Base-by-base conservation (phyloP, 805 yeast genomes). In the Metschnikowia aberdeeniae region DNA sequence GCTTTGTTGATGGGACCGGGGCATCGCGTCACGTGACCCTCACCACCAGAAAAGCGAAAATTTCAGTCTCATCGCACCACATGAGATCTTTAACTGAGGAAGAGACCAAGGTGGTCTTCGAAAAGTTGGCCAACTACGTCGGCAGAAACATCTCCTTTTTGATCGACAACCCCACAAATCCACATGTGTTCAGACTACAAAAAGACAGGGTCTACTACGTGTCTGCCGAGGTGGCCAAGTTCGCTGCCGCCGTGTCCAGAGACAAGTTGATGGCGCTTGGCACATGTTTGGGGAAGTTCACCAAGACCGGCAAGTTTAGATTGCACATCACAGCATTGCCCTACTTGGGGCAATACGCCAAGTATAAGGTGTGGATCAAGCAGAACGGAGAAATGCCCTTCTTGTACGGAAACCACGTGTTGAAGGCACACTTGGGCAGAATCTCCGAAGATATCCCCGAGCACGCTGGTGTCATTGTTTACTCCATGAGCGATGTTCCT, bases 311-410 rank as follows among this genome's bases (percentile, higher is more conserved):
- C 27, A 93, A 93, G 68, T 93, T 93, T 73, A 80, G 96, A 68
- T 73, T 93, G 54, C 99, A 93, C 64, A 84, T 93, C 51, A 93
- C 99, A n/a, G 77, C 97, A 3, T 75, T 93, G 52, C 82, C 86
- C 38, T 78, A 87, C 50, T 70, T 93, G 46, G 84, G 96, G 2
- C 84, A 87, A 57, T 83, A 84, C 62, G 97, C 99, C 40, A 87
- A 86, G 64, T 89, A 84, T 71, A 93, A 92, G 69, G 75, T 93
- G 34, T 93, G 99, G 99, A 88, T 93, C 67, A 93, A 93, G 66
- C 82, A 81, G 42, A 93, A 93, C 62, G 99, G 99, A 58, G 99
- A 93, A 68, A 93, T 93, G 99, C 98, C 99, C 11, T 93, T 85
- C 63, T 70, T 93, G 53, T 93, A 93, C 58, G 99, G 99, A 31